Percentiles rank a stretch among this genome's conserved stretches.
These are phyloP conservation scores for Yamadazyma diddensiae DNA, from an alignment of 1,139 yeast species.

Conservation along the genomic window DNA sequence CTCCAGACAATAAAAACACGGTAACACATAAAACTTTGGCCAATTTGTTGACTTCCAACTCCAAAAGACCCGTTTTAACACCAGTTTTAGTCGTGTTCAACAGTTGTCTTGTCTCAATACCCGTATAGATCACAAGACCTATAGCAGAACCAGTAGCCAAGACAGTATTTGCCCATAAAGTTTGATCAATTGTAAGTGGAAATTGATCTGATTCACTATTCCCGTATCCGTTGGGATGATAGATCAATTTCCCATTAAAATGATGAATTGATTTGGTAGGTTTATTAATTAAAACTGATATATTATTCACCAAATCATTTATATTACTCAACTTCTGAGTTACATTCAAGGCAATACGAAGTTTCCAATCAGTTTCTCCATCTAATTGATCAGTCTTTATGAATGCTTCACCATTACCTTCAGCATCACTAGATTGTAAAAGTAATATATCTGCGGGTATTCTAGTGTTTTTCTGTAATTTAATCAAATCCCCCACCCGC, in stretches of 20 bases:
- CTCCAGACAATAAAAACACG: constrained; percentile 75
- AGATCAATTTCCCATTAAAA: constrained; percentile 70
- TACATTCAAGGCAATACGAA: constrained; percentile 69
- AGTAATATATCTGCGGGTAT: constrained; percentile 92
- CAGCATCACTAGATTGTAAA: constrained; percentile 74
- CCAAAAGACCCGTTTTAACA: constrained; percentile 88
- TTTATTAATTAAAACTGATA: constrained; percentile 63
- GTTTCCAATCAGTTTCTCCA: constrained; percentile 99
- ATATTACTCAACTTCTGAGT: constrained; percentile 60
- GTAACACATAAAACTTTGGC: constrained; percentile 87
- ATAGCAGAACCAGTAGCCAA: constrained; percentile 89
- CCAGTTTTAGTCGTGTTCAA: constrained; percentile 87
- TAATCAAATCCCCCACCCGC: constrained; percentile 84
- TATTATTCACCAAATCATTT: constrained; percentile 28
- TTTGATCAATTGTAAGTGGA: constrained; percentile 83
- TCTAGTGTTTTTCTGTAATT: constrained; percentile 75
- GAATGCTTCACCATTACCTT: constrained; percentile 76
- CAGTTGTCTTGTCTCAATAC: constrained; percentile 89
- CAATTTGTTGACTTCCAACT: constrained; percentile 82
- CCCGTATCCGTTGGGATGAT: constrained; percentile 27
- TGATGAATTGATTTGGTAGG: constrained; percentile 84
- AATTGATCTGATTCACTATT: constrained; percentile 38
- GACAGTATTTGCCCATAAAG: constrained; percentile 98
- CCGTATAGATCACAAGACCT: constrained; percentile 88
- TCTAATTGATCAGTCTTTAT: constrained; percentile 96